A percentile compares a stretch with the other conserved stretches of the same genome.
phyloP scores from a whole-genome alignment of 768 basidiomycete species.

The Russula abietina region DNA sequence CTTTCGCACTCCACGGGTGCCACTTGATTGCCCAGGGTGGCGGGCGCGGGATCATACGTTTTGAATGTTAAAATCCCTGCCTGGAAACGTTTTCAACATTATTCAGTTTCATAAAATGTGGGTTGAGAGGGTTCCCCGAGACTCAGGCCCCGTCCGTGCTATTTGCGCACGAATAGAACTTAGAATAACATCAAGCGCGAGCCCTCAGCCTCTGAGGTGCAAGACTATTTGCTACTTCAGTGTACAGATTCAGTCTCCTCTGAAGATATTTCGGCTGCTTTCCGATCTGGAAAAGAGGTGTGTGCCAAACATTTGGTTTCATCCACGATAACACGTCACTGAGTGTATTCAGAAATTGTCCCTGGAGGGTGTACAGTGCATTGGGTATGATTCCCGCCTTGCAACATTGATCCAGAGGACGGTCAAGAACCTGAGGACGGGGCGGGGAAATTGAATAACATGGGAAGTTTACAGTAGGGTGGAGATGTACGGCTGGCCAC shows the following conservation, averaged over 20 bases:
- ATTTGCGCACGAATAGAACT: background rate
- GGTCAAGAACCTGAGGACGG: too few relatives aligned
- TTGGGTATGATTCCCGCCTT: too few relatives aligned
- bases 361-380: background rate
- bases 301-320: background rate
- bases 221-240: background rate
- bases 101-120: background rate
- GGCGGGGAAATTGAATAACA: too few relatives aligned
- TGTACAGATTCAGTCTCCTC: background rate
- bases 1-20: too few relatives aligned
- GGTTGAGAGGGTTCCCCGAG: background rate
- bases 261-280: background rate
- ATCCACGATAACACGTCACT: too few relatives aligned
- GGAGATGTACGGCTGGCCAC: too few relatives aligned
- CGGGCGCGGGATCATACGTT: too few relatives aligned
- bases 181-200: background rate
- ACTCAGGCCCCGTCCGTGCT: background rate
- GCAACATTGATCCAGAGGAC: too few relatives aligned
- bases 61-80: too few relatives aligned
- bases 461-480: too few relatives aligned
- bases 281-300: background rate
- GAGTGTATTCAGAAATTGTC: background rate
- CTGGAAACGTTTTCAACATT: background rate
- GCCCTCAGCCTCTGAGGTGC: conserved; percentile 2
- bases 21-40: too few relatives aligned